Evolutionary conservation across 139 green algal genomes (phyloP), one percentile per base, ranked within the genome.

Genomic region (Micractinium conductrix): DNA sequence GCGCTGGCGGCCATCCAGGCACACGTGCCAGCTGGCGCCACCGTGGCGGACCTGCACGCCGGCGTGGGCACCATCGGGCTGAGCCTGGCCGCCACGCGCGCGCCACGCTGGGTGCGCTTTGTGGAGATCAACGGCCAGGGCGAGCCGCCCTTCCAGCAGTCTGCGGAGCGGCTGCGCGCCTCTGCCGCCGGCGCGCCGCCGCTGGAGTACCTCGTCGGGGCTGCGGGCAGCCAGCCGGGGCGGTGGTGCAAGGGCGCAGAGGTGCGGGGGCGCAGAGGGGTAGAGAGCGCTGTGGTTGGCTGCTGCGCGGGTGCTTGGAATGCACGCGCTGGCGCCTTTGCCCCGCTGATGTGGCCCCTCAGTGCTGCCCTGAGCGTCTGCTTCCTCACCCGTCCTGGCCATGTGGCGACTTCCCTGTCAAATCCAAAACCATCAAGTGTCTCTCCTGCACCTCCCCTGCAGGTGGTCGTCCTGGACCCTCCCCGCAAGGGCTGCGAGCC

Each of bases 41-140:
- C 53, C 1, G 84, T 96, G 0, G 81, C 84, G 17, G 94, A 97
- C 84, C 80, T 97, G 22, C 91, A 97, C 84, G 92, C 94, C 30
- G 94, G 94, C 9, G 89, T 92, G n/a, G 94, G 94, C n/a, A 90
- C 91, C 43, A 96, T 97, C 26, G 94, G 93, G 12, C 87, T 98
- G 6, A 90, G 88, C 0, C 86, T 96, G 55, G 89, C 91, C 2
- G 89, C 88, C 24, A 85, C 70, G 2, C 37, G 82, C 1, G 30
- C 63, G 8, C 74, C 65, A 0, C 26, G 62, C 40, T 60, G 75
- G n/a, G 68, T 91, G 72, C 40, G 84, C 42, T 92, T 84, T 53
- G 91, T 97, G 38, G 94, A 97, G 85, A 85, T 97, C 44, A 96
- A 96, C 81, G 80, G 86, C 2, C 68, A 71, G 21, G 86, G 71